Evolutionary conservation across 2,329 filamentous ascomycete genomes (phyloP).

Genomic region (Fusarium poae): DNA sequence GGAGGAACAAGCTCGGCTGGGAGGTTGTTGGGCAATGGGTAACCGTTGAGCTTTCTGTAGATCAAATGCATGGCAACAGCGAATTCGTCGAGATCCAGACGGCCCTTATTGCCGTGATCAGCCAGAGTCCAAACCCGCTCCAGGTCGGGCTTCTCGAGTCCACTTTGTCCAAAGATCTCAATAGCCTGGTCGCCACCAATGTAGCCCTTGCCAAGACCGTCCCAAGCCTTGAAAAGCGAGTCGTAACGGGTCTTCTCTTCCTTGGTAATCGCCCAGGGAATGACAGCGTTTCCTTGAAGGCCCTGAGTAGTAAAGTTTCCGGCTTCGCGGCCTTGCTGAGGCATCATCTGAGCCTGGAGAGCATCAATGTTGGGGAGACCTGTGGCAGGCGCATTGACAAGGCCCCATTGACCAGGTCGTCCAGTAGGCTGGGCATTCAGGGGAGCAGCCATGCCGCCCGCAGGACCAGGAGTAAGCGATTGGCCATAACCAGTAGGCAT

Average conservation of each 20-base stretch:
- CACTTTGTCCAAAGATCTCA: conserved; percentile 97
- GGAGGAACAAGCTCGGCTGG: conserved; percentile 94
- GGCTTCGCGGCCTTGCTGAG: conserved; percentile 89
- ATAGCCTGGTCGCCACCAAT: conserved; percentile 94
- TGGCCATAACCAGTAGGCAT: conserved; percentile 73
- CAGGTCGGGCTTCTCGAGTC: conserved; percentile 88
- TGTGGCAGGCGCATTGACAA: conserved; percentile 91
- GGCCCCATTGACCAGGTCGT: conserved; percentile 94
- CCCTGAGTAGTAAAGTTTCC: conserved; percentile 86
- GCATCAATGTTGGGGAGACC: conserved; percentile 95
- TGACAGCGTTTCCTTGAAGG: conserved; percentile 91
- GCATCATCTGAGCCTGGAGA: conserved; percentile 95
- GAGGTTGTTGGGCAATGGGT: conserved; percentile 87
- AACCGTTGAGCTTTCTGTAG: conserved; percentile 96
- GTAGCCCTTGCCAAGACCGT: conserved; percentile 91
- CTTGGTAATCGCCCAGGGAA: conserved; percentile 98
- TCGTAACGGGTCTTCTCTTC: conserved; percentile 98
- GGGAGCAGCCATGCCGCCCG: conserved; percentile 75
- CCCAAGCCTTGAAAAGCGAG: conserved; percentile 94
- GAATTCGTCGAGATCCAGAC: conserved; percentile 96
- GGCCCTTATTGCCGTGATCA: conserved; percentile 93
- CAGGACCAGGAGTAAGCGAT: conserved; percentile 62
- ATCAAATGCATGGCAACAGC: conserved; percentile 99
- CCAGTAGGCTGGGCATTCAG: conserved; percentile 96
- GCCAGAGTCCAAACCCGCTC: conserved; percentile 95